These are phyloP conservation scores for Prunus padus DNA, from an alignment of 306 rosid species.

Conservation along the genomic window DNA sequence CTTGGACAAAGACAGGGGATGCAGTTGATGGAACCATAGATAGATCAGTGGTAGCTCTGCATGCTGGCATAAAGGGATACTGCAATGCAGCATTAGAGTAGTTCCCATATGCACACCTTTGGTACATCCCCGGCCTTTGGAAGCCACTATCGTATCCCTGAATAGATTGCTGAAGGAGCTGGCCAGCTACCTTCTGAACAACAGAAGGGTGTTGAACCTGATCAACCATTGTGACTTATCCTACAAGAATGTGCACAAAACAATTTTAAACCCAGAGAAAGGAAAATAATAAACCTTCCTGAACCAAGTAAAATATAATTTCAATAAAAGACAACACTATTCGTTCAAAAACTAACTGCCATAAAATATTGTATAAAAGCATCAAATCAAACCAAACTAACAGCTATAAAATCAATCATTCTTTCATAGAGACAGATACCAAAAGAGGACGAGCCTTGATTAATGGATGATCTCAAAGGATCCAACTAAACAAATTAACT, in stretches of 20 bases:
- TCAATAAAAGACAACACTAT: not conserved
- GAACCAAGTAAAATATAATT: not conserved
- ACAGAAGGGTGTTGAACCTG: constrained; percentile 75
- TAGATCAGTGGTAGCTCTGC: constrained; percentile 54
- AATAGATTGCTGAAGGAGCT: constrained; percentile 53
- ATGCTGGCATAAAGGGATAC: constrained; percentile 47
- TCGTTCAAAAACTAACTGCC: not conserved
- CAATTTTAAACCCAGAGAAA: not conserved
- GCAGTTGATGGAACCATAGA: constrained; percentile 55
- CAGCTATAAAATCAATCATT: not conserved
- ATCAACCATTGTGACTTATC: constrained; percentile 67
- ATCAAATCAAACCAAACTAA: not conserved
- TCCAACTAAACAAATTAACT: no score
- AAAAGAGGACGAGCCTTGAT: not conserved
- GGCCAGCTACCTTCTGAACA: constrained; percentile 73
- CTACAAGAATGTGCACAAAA: constrained; percentile 16
- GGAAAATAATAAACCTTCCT: not conserved
- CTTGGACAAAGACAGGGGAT: constrained; percentile 73
- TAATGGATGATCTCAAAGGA: not conserved
- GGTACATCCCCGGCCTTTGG: constrained; percentile 50
- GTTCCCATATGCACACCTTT: constrained; percentile 52
- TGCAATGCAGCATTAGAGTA: constrained; percentile 67
- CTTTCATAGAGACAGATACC: not conserved
- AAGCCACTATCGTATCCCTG: constrained; percentile 42
- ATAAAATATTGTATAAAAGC: not conserved